Base-by-base conservation (phyloP, 192 early-diverging fungal species). In the Backusella australiensis region DNA sequence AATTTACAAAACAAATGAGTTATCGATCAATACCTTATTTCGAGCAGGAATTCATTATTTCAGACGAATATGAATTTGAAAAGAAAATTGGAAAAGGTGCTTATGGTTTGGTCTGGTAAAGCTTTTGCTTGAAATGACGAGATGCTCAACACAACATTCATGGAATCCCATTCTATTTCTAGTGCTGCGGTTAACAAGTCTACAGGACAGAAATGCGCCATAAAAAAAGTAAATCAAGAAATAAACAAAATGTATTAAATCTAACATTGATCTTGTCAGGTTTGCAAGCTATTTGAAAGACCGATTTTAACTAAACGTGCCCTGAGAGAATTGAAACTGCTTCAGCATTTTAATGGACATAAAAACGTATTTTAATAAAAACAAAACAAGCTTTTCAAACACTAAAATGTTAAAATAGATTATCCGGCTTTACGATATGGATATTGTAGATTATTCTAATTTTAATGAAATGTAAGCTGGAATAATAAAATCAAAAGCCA, bases 291-390 rank as follows among this genome's bases (percentile, higher is more conserved):
- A 53, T 96, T 95, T 85, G 94, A 96, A 59, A 93, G 96, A 84
- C 88, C 91, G 49, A 95, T 98, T 74, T 88, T 98, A 12, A 93
- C 96, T 42, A 97, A 97, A 86, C 89, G 97, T 69, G 96, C 95
- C 34, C 79, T 98, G 74, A 90, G 97, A 66, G 97, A 98, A 86
- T 90, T 98, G 80, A 98, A 98, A 84, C 90, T 98, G 8, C 86
- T 98, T 78, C 87, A 91, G 49, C 97, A 98, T 82, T 95, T 98
- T 72, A 96, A 94, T 81, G 97, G 97, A 72, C 95, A 98, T 78
- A 96, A 98, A 74, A 98, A 98, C 84, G 86, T 91, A 59, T 23
- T 59, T 11, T 49, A 15, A 49, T 19, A 4, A 3, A 53, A 53
- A 21, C 4, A 59, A 9, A 9, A 12, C 23, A 26, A 52, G 46